phyloP scores from a whole-genome alignment of 805 yeast genomes.

The Metschnikowia shivogae region DNA sequence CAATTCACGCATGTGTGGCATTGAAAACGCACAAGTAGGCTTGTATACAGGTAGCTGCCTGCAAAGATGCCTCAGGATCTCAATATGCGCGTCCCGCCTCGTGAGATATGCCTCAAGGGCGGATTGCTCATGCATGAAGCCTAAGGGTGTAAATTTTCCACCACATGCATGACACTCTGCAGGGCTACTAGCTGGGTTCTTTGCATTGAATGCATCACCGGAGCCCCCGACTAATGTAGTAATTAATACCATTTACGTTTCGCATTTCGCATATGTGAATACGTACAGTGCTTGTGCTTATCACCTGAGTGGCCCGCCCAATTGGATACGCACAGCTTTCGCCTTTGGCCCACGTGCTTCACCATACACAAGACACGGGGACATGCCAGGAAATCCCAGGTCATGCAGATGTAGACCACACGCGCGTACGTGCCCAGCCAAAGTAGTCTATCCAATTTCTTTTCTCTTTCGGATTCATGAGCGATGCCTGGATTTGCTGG shows the following conservation, averaged over 20 bases:
- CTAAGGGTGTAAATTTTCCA: neutral
- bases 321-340: too few species aligned
- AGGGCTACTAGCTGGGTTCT: neutral
- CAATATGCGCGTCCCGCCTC: neutral
- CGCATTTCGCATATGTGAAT: too few species aligned
- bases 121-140: constrained; percentile 1
- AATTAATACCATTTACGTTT: too few species aligned
- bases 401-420: too few species aligned
- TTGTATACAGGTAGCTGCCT: neutral
- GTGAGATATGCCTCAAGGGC: neutral
- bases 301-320: too few species aligned
- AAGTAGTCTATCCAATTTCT: constrained; percentile 12
- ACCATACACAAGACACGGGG: too few species aligned
- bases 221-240: too few species aligned
- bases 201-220: too few species aligned
- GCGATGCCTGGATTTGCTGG: constrained; percentile 8
- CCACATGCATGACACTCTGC: neutral
- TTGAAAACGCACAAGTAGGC: neutral
- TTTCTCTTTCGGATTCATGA: constrained; percentile 9
- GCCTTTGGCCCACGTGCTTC: too few species aligned
- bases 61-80: constrained; percentile 4
- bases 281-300: too few species aligned
- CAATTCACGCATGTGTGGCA: neutral
- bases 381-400: too few species aligned
- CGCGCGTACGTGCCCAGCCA: constrained; percentile 10